A percentile compares a stretch with the other conserved stretches of the same genome.
Evolutionary conservation across 371 early-diverging fungal species (phyloP).

Genomic region (Coemansia sp.): DNA sequence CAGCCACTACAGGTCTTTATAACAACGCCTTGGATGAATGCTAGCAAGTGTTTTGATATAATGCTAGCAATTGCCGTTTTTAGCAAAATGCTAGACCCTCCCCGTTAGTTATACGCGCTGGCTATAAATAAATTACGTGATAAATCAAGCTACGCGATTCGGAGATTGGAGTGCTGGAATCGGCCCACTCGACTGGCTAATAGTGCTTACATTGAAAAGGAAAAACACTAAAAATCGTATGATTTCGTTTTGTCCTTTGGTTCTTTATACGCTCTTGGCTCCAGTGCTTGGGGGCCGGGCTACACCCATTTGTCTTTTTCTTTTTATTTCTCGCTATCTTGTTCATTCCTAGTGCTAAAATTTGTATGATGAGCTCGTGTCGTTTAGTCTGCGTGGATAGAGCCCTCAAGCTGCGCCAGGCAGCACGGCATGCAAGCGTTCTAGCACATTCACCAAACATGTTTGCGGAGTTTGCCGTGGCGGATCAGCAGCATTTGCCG

Average conservation of each 20-base stretch:
- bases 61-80: too few species aligned
- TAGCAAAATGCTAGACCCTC: neutral
- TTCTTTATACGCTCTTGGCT: neutral
- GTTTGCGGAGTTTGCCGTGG: neutral
- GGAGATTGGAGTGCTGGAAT: too few species aligned
- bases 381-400: neutral
- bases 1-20: too few species aligned
- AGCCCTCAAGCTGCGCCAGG: neutral
- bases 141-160: too few species aligned
- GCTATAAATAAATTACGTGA: neutral
- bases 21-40: neutral
- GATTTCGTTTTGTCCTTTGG: neutral
- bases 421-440: slow-evolving; percentile 2
- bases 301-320: neutral
- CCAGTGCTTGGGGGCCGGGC: neutral
- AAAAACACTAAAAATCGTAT: neutral
- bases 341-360: too few species aligned
- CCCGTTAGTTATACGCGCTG: neutral
- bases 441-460: neutral
- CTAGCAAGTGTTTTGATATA: neutral
- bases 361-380: neutral
- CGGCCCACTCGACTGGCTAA: too few species aligned
- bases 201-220: too few species aligned
- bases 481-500: neutral
- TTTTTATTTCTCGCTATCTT: neutral